phyloP scores from a whole-genome alignment of 768 basidiomycete genomes.

The Leccinellum albellum region DNA sequence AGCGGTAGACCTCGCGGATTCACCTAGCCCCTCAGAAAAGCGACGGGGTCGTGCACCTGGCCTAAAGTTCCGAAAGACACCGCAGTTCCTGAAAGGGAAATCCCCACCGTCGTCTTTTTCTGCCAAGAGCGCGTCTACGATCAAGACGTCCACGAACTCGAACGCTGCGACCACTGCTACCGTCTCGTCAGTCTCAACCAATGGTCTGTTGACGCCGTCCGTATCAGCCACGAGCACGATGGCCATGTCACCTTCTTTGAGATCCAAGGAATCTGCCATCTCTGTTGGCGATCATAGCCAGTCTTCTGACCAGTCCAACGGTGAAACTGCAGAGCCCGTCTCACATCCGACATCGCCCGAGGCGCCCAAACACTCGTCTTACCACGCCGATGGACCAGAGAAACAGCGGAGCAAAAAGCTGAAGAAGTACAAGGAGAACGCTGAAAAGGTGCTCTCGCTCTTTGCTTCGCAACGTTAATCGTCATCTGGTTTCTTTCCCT shows the following conservation, averaged over 20 bases:
- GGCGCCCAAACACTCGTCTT: constrained; percentile 28
- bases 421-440: constrained; percentile 84
- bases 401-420: constrained; percentile 70
- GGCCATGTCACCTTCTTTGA: constrained; percentile 62
- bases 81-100: constrained; percentile 71
- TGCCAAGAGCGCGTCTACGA: constrained; percentile 26
- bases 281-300: constrained; percentile 70
- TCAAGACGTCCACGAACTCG: constrained; percentile 41
- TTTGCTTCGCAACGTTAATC: constrained; percentile 69
- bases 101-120: constrained; percentile 49
- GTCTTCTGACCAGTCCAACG: constrained; percentile 71
- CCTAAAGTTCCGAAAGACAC: constrained; percentile 68
- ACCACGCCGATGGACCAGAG: constrained; percentile 44
- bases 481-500: constrained; percentile 6
- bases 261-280: constrained; percentile 73
- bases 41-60: constrained; percentile 67
- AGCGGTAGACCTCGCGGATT: constrained; percentile 36
- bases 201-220: constrained; percentile 60
- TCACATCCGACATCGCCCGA: constrained; percentile 28
- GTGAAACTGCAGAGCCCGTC: constrained; percentile 34
- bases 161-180: constrained; percentile 37
- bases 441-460: constrained; percentile 80
- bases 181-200: constrained; percentile 37
- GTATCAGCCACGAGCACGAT: constrained; percentile 47
- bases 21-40: constrained; percentile 46